Evolutionary conservation across 2,329 filamentous ascomycete genomes (phyloP).

Genomic region (Diaporthe batatas): DNA sequence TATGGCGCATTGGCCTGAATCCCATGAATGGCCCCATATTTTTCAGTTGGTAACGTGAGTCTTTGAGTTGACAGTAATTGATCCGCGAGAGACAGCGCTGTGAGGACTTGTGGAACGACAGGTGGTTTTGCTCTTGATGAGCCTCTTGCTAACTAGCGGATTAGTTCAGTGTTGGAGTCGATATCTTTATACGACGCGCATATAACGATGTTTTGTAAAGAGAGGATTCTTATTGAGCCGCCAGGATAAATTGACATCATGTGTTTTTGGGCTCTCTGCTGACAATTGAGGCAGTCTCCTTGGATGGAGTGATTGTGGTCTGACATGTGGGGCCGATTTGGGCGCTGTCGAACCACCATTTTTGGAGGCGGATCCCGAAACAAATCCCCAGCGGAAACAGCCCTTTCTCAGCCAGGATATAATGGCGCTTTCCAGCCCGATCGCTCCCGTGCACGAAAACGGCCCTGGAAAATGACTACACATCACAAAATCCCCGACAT

Average conservation of each 20-base stretch:
- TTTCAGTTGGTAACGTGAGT: background rate
- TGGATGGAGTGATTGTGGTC: conserved; percentile 41
- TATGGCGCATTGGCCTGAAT: conserved; percentile 62
- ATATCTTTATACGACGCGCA: conserved; percentile 4
- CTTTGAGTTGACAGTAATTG: background rate
- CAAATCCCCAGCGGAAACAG: conserved; percentile 1
- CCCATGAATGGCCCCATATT: conserved; percentile 38
- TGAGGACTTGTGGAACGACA: background rate
- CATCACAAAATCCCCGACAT: conserved; percentile 3
- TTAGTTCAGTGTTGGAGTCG: background rate
- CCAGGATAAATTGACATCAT: conserved; percentile 37
- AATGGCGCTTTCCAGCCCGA: conserved; percentile 36
- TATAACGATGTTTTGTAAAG: conserved; percentile 21
- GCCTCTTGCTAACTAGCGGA: background rate
- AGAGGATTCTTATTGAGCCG: conserved; percentile 11
- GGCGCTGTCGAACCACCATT: conserved; percentile 36
- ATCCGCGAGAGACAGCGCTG: background rate
- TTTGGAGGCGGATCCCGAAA: conserved; percentile 33
- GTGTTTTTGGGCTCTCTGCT: conserved; percentile 40
- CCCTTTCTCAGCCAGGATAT: conserved; percentile 17
- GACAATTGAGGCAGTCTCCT: conserved; percentile 39
- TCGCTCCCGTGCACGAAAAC: conserved; percentile 30
- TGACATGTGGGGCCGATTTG: conserved; percentile 41
- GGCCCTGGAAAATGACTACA: conserved; percentile 18
- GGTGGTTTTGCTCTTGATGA: background rate